Evolutionary conservation across 208 protist genomes (phyloP).

Genomic region (Trichomonas tenax): DNA sequence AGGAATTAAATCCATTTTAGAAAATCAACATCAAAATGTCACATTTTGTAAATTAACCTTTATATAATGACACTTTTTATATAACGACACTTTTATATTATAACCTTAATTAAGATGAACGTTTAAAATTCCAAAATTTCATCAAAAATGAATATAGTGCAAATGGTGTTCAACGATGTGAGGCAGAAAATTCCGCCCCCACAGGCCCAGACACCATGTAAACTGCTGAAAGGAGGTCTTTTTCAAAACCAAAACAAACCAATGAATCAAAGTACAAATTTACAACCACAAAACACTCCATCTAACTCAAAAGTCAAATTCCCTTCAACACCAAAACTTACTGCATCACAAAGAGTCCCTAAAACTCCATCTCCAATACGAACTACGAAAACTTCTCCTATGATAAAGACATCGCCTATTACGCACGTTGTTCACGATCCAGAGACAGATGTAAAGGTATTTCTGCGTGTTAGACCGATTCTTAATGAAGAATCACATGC

Average conservation of each 20-base stretch:
- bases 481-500: background rate
- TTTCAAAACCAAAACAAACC: background rate
- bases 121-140: background rate
- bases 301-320: background rate
- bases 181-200: background rate
- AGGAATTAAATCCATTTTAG: too few species aligned
- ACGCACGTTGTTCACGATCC: background rate
- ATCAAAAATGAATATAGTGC: background rate
- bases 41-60: too few species aligned
- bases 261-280: background rate
- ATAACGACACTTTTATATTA: too few species aligned
- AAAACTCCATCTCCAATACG: background rate
- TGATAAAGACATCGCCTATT: background rate
- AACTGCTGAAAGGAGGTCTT: background rate
- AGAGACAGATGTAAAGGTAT: background rate
- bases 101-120: too few species aligned
- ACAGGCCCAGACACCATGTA: background rate
- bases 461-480: background rate
- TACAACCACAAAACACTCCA: background rate
- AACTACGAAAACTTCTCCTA: background rate
- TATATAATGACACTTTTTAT: too few species aligned
- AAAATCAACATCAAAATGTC: too few species aligned
- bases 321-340: background rate
- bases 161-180: background rate
- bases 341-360: background rate